Base-by-base conservation (phyloP, 495 filamentous ascomycete genomes). In the Lasiosphaeris hirsuta region DNA sequence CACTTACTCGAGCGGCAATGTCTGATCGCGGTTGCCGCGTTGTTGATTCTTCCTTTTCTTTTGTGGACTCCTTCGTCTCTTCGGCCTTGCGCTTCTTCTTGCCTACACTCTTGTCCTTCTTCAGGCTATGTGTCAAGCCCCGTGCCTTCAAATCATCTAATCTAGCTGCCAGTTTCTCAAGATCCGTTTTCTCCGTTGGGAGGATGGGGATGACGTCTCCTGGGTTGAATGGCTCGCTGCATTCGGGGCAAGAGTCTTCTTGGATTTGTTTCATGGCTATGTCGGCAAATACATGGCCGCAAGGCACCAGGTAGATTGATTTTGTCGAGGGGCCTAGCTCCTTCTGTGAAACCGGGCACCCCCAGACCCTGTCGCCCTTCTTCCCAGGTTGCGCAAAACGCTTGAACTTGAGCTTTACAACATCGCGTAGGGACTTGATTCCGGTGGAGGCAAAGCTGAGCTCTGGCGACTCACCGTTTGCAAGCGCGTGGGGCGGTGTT, bases 281-380 rank as follows among this genome's bases (percentile, higher is more conserved):
- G 60, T 93, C 90, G 2, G 89, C 84, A 70, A 97, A 97, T 1
- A 90, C 95, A 80, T 97, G 95, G 1, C 94, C 94, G 65, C 94
- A 98, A 0, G 94, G 94, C 13, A 97, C 90, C 6, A 98, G 65
- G 69, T 97, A 98, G 14, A 96, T 90, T 9, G 90, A 77, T 73
- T 85, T 92, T 13, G 87, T 85, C 10, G 78, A 81, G 0, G 92
- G 82, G 1, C 95, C 95, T 46, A 98, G 72, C 68, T 87, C 83
- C 71, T 96, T 96, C 42, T 85, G 81, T n/a, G 89, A 92, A 19
- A 97, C 80, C 1, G 93, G 92, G 67, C 94, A 98, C 15, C 90
- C 81, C 81, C 87, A 92, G 34, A 77, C 73, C 35, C 76, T 74
- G 47, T 78, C 81, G 39, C 73, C 77, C 63, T 52, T 72, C 49